These are phyloP conservation scores for Epicoccum sorghinum DNA, from an alignment of 2,329 filamentous ascomycete genomes.

Conservation along the genomic window DNA sequence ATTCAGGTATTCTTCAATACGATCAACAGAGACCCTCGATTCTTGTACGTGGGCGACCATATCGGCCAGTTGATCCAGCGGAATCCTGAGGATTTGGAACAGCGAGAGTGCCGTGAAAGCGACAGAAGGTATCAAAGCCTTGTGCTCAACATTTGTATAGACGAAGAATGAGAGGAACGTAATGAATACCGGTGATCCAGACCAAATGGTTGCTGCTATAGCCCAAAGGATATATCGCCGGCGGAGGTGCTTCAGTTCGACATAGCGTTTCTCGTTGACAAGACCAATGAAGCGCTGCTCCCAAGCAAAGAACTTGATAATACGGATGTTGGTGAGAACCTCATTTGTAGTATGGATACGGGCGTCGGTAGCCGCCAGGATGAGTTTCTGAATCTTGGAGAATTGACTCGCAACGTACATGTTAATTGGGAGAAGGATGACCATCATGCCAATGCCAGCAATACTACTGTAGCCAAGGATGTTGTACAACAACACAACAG, in stretches of 20 bases:
- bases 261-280: slow-evolving; percentile 84
- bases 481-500: slow-evolving; percentile 80
- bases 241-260: slow-evolving; percentile 79
- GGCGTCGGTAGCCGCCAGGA: slow-evolving; percentile 91
- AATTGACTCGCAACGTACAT: slow-evolving; percentile 87
- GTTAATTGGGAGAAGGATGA: slow-evolving; percentile 86
- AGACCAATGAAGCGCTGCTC: slow-evolving; percentile 86
- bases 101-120: slow-evolving; percentile 96
- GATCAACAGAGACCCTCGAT: slow-evolving; percentile 93
- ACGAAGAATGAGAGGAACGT: slow-evolving; percentile 96
- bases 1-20: slow-evolving; percentile 89
- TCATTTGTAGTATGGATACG: slow-evolving; percentile 97
- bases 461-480: slow-evolving; percentile 94
- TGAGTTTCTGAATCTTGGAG: slow-evolving; percentile 83
- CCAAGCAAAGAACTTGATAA: slow-evolving; percentile 99
- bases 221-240: slow-evolving; percentile 91
- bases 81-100: slow-evolving; percentile 91
- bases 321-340: slow-evolving; percentile 93
- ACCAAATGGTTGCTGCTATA: slow-evolving; percentile 91
- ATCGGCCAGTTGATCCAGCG: slow-evolving; percentile 93
- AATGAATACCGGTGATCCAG: slow-evolving; percentile 91
- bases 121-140: slow-evolving; percentile 86
- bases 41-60: slow-evolving; percentile 99
- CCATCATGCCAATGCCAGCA: slow-evolving; percentile 90
- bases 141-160: slow-evolving; percentile 88